Percentiles rank a stretch among this genome's conserved stretches.
These are phyloP conservation scores for Fraxinus angustifolia DNA, from an alignment of 305 asterid genomes.

Conservation along the genomic window DNA sequence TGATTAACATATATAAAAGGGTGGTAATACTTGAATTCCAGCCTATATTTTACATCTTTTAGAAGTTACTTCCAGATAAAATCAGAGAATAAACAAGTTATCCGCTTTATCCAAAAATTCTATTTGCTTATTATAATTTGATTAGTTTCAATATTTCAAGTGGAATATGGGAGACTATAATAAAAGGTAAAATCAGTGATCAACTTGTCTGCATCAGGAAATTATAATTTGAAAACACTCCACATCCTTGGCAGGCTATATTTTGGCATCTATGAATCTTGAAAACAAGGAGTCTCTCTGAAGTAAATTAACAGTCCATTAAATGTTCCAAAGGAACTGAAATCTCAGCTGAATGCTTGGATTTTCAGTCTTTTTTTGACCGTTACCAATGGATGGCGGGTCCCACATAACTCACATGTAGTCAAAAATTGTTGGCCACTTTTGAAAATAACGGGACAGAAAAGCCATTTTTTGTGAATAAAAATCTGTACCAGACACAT, in stretches of 20 bases:
- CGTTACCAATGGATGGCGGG: too few species aligned
- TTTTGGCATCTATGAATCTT: constrained; percentile 1
- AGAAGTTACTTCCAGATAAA: not conserved
- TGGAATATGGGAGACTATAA: too few species aligned
- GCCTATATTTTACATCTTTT: not conserved
- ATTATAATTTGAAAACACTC: not conserved
- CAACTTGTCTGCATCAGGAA: not conserved
- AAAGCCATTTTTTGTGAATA: too few species aligned
- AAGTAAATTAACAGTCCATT: not conserved
- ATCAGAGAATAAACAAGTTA: not conserved
- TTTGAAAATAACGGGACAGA: too few species aligned
- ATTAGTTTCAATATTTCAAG: too few species aligned
- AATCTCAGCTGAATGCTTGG: not conserved
- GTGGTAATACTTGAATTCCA: not conserved
- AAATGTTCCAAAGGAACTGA: not conserved
- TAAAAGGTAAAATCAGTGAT: too few species aligned
- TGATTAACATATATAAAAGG: not conserved
- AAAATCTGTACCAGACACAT: too few species aligned
- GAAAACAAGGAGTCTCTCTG: not conserved
- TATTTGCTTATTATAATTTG: too few species aligned
- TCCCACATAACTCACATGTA: too few species aligned
- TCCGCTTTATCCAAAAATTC: not conserved
- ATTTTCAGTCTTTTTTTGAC: too few species aligned
- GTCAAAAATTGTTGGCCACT: too few species aligned
- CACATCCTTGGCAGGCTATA: not conserved